These are phyloP conservation scores for Oenanthe javanica DNA, from an alignment of 140 eudicot species.

Conservation along the genomic window DNA sequence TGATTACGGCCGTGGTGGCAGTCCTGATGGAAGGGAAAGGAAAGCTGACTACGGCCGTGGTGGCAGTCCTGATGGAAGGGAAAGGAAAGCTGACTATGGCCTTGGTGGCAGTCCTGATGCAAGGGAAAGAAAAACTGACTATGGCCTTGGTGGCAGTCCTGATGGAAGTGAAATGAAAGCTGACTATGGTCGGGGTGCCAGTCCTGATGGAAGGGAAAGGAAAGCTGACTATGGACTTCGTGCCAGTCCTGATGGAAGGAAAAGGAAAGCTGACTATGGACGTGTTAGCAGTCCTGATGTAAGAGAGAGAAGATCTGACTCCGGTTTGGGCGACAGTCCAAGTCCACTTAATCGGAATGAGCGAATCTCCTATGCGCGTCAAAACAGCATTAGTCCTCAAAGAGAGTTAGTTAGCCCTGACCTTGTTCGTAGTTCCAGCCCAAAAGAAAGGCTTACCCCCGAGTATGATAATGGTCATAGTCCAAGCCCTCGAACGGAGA, in stretches of 20 bases:
- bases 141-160: constrained; percentile 13
- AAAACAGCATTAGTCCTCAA: constrained; percentile 31
- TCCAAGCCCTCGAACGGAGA: constrained; percentile 1
- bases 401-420: neutral
- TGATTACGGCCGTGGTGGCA: too few relatives aligned
- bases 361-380: constrained; percentile 19
- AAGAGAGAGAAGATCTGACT: constrained; percentile 32
- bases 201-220: constrained; percentile 1
- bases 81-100: neutral
- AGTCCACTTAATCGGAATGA: neutral
- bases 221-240: constrained; percentile 9
- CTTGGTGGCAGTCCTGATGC: neutral
- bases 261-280: constrained; percentile 8
- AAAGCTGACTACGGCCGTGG: neutral
- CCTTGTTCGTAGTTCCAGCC: constrained; percentile 16
- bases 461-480: constrained; percentile 5
- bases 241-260: neutral
- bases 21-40: too few relatives aligned
- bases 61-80: constrained; percentile 5
- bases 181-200: neutral
- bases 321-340: neutral
- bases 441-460: constrained; percentile 9
- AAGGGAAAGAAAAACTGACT: constrained; percentile 14
- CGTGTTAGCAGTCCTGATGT: constrained; percentile 30
- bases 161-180: constrained; percentile 4